A percentile compares a stretch with the other conserved stretches of the same genome.
Conservation (phyloP, 2,329 filamentous ascomycete species). For the Ascomycota sp. region DNA sequence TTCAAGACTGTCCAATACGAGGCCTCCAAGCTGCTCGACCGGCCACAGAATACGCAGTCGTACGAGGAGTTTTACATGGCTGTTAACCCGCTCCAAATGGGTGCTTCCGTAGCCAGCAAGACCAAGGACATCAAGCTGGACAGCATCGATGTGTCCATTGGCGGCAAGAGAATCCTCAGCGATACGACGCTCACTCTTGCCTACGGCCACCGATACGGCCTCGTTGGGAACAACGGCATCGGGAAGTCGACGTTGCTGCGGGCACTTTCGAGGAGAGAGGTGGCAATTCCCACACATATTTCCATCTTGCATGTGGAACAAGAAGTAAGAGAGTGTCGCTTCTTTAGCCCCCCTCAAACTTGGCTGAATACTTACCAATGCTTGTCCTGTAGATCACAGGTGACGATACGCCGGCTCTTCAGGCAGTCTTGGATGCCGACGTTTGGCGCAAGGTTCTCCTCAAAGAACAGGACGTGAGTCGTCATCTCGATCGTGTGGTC, state of each 20-base stretch:
- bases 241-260: constrained; percentile 90
- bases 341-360: neutral
- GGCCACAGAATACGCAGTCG: constrained; percentile 64
- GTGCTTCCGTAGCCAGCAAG: constrained; percentile 52
- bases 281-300: constrained; percentile 89
- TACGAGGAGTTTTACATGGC: constrained; percentile 99
- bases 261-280: constrained; percentile 78
- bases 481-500: neutral
- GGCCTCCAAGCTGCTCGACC: constrained; percentile 71
- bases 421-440: constrained; percentile 90
- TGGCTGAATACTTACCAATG: constrained; percentile 2
- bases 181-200: constrained; percentile 81
- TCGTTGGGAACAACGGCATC: constrained; percentile 98
- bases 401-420: constrained; percentile 84
- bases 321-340: too few species aligned
- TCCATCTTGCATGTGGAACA: constrained; percentile 98
- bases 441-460: constrained; percentile 96
- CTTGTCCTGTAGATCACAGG: constrained; percentile 48
- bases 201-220: constrained; percentile 83
- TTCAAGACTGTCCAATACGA: constrained; percentile 99
- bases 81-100: constrained; percentile 87
- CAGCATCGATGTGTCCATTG: constrained; percentile 84
- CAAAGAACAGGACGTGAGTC: constrained; percentile 59
- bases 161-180: constrained; percentile 69
- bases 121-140: constrained; percentile 99